Evolutionary conservation across 2,329 filamentous ascomycete species (phyloP), one percentile per base, ranked within the genome.

Genomic region (Seiridium unicorne): DNA sequence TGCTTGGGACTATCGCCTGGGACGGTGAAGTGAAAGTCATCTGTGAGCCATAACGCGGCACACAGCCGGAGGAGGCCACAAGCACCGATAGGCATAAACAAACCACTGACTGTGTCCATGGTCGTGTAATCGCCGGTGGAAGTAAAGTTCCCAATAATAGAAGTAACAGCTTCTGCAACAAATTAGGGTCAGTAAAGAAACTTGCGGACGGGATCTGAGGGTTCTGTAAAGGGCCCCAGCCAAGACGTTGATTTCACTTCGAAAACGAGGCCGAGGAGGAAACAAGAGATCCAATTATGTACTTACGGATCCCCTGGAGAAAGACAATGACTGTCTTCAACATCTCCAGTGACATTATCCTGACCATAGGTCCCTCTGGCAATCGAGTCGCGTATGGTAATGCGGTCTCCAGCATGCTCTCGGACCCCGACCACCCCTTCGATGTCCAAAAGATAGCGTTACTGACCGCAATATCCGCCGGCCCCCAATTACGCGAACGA

Each of bases 21-120:
- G 10, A 18, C 38, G 10, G 35, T 38, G 48, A 61, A 62, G 35
- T 36, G 11, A 11, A 53, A 53, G 34, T 53, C 49, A 13, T 53
- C 49, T 36, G 49, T 53, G 13, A 53, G 32, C 49, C 49, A 53
- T 18, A n/a, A 32, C 6, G 49, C 49, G n/a, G 49, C 49, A n/a
- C 31, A 53, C 1, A 53, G 1, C 32, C 49, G 5, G 10, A 40
- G 1, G 1, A 53, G 49, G 10, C 49, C 49, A 1, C 31, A 11
- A 13, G 34, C 34, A 2, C 49, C 49, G 7, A 53, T n/a, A 6
- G 49, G 49, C 6, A 53, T 3, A 10, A 53, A 53, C 11, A 53
- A 18, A 1, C 49, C 49, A 11, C 49, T 53, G 35, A 53, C 13
- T 2, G 60, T 61, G 35, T 63, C 51, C 9, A 49, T 58, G 10